Base-by-base conservation (phyloP, 441 rosid species). In the Aleurites moluccanus region DNA sequence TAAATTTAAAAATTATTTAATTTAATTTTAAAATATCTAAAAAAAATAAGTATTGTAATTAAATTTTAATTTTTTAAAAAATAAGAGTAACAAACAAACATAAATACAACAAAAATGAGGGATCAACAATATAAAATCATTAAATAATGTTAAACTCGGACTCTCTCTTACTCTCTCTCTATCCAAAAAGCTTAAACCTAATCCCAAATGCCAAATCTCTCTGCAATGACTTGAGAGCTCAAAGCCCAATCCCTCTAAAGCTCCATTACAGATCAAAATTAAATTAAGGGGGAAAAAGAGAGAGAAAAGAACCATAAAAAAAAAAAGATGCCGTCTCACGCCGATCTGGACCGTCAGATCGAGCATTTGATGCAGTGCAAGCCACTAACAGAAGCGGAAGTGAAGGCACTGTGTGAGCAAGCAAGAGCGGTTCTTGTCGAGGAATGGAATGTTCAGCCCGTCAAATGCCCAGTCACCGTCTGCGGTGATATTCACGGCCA, bases 321-420 rank as follows among this genome's bases (percentile, higher is more conserved):
- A 73, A n/a, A n/a, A 64, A 75, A 74, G 74, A 93, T 35, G 74
- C 68, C 66, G 77, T 74, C 88, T 38, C 86, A 89, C 73, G 91
- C 89, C 78, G 96, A 90, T 91, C 90, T 94, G 81, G 98, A 92
- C 83, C 91, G 93, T 71, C 96, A 92, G 94, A 94, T 92, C 92
- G 94, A 89, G 82, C 97, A 90, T 83, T 94, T 95, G 85, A 91
- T 92, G 99, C 96, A 91, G 85, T 92, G 99, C 88, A 94, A 91
- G 85, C 88, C 97, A 75, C 80, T 91, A 70, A 16, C 86, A 67
- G 99, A 94, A 80, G 89, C 83, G 62, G 97, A 94, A 83, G 98
- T 92, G 75, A 92, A 88, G 92, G 83, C 85, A 38, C 90, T 94
- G 1, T 92, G 99, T 85, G 98, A 95, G 69, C 97, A 93, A 80